These are phyloP conservation scores for Spirogloea muscicola DNA, from an alignment of 139 green algal species.

Conservation along the genomic window DNA sequence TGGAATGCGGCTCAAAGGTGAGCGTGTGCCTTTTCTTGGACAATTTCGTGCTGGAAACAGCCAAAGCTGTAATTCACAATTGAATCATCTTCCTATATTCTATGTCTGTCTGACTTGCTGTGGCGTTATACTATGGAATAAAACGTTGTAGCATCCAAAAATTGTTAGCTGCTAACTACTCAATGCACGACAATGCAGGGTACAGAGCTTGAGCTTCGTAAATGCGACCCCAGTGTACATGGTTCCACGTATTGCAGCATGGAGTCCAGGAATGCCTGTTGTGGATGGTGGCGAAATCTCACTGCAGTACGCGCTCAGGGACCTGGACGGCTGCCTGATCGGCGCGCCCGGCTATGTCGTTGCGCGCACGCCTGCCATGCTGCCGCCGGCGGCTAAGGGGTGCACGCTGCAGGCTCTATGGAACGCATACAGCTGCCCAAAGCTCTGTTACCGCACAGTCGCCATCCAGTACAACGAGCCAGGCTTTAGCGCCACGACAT, in stretches of 20 bases:
- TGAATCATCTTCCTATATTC: not conserved
- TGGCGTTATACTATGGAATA: not conserved
- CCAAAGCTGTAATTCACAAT: not conserved
- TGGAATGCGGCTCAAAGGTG: not conserved
- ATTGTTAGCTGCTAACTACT: no score
- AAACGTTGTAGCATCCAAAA: no score
- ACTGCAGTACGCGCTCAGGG: slow-evolving; percentile 7
- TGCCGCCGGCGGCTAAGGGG: not conserved
- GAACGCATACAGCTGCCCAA: slow-evolving; percentile 14
- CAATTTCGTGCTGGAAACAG: not conserved
- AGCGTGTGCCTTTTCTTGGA: not conserved
- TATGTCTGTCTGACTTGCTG: not conserved
- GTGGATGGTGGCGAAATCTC: not conserved
- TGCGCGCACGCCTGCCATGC: not conserved
- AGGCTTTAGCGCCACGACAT: no score
- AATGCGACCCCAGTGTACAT: not conserved
- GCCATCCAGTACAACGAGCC: not conserved
- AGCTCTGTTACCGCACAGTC: slow-evolving; percentile 8
- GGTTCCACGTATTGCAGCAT: not conserved
- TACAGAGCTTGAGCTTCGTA: not conserved
- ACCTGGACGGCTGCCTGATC: slow-evolving; percentile 11
- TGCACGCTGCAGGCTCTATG: slow-evolving; percentile 6
- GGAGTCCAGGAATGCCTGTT: not conserved
- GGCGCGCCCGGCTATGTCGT: not conserved
- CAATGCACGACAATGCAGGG: not conserved